These are phyloP conservation scores for Colletotrichum tropicale DNA, from an alignment of 2,329 filamentous ascomycete species.

Conservation along the genomic window DNA sequence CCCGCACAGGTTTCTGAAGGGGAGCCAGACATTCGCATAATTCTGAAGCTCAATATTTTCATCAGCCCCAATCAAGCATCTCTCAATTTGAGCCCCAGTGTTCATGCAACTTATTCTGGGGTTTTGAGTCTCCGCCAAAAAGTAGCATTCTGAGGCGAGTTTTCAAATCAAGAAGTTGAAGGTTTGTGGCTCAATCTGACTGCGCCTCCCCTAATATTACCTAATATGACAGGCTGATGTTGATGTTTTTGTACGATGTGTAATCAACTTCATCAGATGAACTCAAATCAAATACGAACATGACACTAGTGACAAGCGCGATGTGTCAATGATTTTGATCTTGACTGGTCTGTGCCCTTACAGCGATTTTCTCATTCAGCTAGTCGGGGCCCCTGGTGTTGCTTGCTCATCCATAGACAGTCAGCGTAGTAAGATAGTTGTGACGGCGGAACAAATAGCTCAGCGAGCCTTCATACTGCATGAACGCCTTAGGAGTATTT, in stretches of 20 bases:
- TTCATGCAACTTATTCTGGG: not conserved
- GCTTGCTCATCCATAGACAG: not conserved
- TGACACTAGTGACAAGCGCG: not conserved
- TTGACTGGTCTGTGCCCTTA: not conserved
- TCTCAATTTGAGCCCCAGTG: not conserved
- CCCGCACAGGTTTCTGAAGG: not conserved
- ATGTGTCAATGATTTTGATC: not conserved
- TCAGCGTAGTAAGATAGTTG: not conserved
- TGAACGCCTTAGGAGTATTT: not conserved
- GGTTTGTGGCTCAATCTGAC: not conserved
- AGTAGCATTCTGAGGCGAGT: not conserved
- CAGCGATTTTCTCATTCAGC: not conserved
- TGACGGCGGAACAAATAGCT: not conserved
- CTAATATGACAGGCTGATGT: not conserved
- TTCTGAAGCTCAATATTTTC: not conserved
- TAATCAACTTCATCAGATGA: not conserved
- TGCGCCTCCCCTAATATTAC: not conserved
- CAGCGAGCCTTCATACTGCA: not conserved
- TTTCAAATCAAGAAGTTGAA: not conserved
- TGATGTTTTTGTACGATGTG: not conserved
- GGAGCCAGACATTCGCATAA: not conserved
- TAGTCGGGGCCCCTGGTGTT: not conserved
- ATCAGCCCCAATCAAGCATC: not conserved
- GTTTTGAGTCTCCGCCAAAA: not conserved
- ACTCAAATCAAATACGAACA: not conserved